Evolutionary conservation across 345 rosid genomes (phyloP).

Genomic region (Populus tremula): DNA sequence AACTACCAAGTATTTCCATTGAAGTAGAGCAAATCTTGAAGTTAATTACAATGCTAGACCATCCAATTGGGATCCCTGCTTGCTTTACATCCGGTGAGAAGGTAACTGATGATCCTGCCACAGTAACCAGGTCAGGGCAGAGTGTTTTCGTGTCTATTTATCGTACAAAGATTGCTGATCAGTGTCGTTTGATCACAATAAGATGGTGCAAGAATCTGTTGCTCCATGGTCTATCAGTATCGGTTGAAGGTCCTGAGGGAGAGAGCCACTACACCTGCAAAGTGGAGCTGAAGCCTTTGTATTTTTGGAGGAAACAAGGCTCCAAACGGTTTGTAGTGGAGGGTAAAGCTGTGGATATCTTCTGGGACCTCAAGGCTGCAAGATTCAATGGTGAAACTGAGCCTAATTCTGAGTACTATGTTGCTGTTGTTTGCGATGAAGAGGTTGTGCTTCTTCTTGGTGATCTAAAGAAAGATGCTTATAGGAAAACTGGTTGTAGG

Average conservation of each 20-base stretch:
- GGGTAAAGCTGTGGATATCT: slow-evolving; percentile 51
- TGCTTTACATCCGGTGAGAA: slow-evolving; percentile 57
- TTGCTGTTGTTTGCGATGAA: slow-evolving; percentile 72
- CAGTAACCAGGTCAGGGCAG: slow-evolving; percentile 61
- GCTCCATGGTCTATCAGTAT: slow-evolving; percentile 55
- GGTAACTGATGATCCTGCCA: slow-evolving; percentile 42
- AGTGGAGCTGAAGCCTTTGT: slow-evolving; percentile 74
- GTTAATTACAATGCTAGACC: slow-evolving; percentile 42
- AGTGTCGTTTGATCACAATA: slow-evolving; percentile 54
- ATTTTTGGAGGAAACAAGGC: slow-evolving; percentile 77
- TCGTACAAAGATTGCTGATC: slow-evolving; percentile 54
- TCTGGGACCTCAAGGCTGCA: slow-evolving; percentile 64
- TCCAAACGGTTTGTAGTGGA: slow-evolving; percentile 47
- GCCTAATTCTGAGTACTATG: slow-evolving; percentile 62
- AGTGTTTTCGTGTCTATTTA: slow-evolving; percentile 63
- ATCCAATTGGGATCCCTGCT: slow-evolving; percentile 51
- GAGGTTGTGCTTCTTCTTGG: slow-evolving; percentile 83
- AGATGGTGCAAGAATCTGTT: slow-evolving; percentile 66
- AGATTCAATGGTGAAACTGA: slow-evolving; percentile 69
- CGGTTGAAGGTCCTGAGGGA: slow-evolving; percentile 47
- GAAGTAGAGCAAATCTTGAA: neutral
- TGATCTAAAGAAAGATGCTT: slow-evolving; percentile 72
- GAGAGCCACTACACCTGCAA: slow-evolving; percentile 52
- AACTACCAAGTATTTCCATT: slow-evolving; percentile 1
- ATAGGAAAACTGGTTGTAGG: slow-evolving; percentile 58